A percentile compares a stretch with the other conserved stretches of the same genome.
Conservation (phyloP, 176 grass and related monocot genomes). For the Bromus sterilis region DNA sequence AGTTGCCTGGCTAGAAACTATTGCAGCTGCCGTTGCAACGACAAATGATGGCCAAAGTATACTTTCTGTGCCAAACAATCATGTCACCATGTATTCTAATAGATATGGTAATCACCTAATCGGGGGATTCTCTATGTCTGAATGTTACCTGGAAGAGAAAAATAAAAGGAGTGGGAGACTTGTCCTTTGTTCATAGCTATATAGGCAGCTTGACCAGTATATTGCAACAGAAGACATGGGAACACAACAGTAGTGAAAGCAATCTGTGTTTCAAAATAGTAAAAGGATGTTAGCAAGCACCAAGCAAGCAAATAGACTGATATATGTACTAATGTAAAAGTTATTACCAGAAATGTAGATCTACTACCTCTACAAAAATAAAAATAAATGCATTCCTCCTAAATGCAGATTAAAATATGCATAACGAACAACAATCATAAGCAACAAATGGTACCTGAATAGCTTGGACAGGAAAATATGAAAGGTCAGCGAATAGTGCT, state of each 20-base stretch:
- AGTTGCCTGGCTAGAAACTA: slow-evolving; percentile 91
- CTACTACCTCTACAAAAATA: not conserved
- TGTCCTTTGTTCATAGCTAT: slow-evolving; percentile 26
- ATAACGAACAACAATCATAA: not conserved
- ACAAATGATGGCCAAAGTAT: slow-evolving; percentile 76
- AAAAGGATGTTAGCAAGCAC: not conserved
- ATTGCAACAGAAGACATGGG: slow-evolving; percentile 83
- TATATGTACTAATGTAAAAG: not conserved
- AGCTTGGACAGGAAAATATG: slow-evolving; percentile 68
- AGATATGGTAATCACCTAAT: not conserved
- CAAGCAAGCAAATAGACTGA: not conserved
- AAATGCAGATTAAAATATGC: not conserved
- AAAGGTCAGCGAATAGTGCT: slow-evolving; percentile 87
- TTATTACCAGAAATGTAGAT: not conserved
- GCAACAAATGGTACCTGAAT: slow-evolving; percentile 54
- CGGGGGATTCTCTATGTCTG: not conserved
- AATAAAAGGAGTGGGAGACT: slow-evolving; percentile 53
- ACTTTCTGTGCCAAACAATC: slow-evolving; percentile 21
- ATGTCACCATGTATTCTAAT: not conserved
- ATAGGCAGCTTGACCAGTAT: slow-evolving; percentile 85
- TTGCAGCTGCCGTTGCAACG: slow-evolving; percentile 60
- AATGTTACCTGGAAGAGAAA: slow-evolving; percentile 60
- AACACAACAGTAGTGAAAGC: slow-evolving; percentile 75
- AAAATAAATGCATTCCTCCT: not conserved
- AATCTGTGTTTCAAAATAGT: slow-evolving; percentile 41